Evolutionary conservation across 1,284 basidiomycete genomes (phyloP).

Genomic region (Peniophora sp.): DNA sequence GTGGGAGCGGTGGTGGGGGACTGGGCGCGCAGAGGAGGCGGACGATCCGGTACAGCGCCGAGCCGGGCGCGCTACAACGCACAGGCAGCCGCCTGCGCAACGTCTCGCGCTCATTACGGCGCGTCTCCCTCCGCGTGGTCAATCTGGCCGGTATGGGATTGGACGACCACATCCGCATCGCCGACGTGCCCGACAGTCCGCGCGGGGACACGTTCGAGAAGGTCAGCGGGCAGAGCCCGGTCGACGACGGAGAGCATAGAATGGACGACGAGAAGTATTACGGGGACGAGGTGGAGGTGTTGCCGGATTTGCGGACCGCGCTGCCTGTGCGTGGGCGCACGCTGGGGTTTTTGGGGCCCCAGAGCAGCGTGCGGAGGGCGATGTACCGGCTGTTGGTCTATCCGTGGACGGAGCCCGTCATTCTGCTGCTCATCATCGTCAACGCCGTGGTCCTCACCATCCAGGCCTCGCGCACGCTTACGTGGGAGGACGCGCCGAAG

Average conservation of each 20-base stretch:
- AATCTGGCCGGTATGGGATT: conserved; percentile 65
- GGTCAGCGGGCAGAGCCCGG: conserved; percentile 19
- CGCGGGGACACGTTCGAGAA: conserved; percentile 15
- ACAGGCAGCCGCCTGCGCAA: conserved; percentile 50
- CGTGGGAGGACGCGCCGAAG: conserved; percentile 38
- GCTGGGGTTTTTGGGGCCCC: conserved; percentile 69
- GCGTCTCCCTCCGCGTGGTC: conserved; percentile 76
- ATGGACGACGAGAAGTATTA: conserved; percentile 20
- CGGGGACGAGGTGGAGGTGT: conserved; percentile 21
- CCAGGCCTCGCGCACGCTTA: conserved; percentile 59
- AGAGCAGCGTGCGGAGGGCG: conserved; percentile 51
- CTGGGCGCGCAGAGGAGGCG: conserved; percentile 33
- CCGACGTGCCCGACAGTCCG: conserved; percentile 38
- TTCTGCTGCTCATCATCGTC: conserved; percentile 78
- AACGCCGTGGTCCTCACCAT: conserved; percentile 81
- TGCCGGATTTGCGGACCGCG: conserved; percentile 37
- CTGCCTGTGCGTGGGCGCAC: conserved; percentile 72
- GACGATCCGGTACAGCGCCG: conserved; percentile 38
- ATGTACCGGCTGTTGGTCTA: conserved; percentile 66
- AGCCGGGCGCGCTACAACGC: conserved; percentile 49
- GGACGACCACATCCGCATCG: conserved; percentile 49
- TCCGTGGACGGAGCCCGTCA: conserved; percentile 82
- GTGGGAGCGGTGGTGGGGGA: conserved; percentile 19
- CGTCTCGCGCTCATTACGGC: conserved; percentile 53
- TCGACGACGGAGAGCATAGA: conserved; percentile 3